phyloP scores from a whole-genome alignment of 208 protist species.

The Porcisia deanei region DNA sequence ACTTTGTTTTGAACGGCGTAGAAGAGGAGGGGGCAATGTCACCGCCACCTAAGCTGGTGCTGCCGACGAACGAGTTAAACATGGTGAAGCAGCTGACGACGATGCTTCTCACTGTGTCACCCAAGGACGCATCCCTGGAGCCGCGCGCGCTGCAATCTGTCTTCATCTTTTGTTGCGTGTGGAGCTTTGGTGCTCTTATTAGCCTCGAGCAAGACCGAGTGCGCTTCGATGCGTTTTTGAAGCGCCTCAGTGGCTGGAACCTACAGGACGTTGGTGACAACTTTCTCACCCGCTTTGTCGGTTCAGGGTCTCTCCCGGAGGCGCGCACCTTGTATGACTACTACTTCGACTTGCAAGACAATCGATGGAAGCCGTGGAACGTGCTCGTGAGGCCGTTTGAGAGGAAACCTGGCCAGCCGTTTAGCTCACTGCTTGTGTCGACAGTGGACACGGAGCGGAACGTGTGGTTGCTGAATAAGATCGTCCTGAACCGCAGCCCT shows the following conservation, averaged over 20 bases:
- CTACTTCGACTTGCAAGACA: conserved; percentile 94
- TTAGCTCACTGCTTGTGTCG: conserved; percentile 97
- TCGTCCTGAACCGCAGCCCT: conserved; percentile 91
- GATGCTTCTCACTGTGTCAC: conserved; percentile 88
- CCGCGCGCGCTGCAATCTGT: conserved; percentile 93
- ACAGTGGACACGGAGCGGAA: conserved; percentile 99
- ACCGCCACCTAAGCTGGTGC: conserved; percentile 71
- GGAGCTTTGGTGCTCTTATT: conserved; percentile 96
- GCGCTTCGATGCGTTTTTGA: conserved; percentile 96
- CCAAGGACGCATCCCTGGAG: conserved; percentile 76
- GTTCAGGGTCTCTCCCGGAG: conserved; percentile 89
- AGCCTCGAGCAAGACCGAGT: conserved; percentile 67
- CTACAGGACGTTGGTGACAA: conserved; percentile 92
- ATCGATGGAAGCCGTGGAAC: conserved; percentile 96
- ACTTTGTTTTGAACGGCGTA: conserved; percentile 95
- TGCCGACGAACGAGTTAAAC: conserved; percentile 91
- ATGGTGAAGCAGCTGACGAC: conserved; percentile 96
- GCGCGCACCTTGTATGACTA: conserved; percentile 97
- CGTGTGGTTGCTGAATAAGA: conserved; percentile 95
- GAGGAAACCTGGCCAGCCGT: conserved; percentile 84
- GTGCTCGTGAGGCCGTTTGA: conserved; percentile 92
- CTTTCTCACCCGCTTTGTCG: conserved; percentile 90
- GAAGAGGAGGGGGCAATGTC: conserved; percentile 68
- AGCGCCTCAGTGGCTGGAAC: conserved; percentile 92
- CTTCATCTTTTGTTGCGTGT: conserved; percentile 96